Base-by-base conservation (phyloP, 2,329 filamentous ascomycete genomes). In the Exophiala calicioides region DNA sequence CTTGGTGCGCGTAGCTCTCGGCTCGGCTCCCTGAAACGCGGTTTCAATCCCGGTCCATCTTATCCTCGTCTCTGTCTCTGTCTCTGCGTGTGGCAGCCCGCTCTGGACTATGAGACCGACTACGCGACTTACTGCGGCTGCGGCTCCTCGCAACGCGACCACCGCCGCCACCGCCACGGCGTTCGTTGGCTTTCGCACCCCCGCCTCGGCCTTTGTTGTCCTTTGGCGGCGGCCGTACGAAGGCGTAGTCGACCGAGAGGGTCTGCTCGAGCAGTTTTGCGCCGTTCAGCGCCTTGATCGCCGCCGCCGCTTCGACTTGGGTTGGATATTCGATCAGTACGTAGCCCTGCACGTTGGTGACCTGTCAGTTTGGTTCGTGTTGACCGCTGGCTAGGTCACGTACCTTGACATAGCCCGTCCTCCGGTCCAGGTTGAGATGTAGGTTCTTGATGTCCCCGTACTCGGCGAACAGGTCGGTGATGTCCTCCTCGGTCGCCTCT, bases 361-460 rank as follows among this genome's bases (percentile, higher is more conserved):
- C n/a, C n/a, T 36, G n/a, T 36, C 33, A 36, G 33, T 19, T 36
- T 6, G 6, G 4, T 43, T 48, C 24, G 13, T 26, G 30, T 49
- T 13, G 7, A 27, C 24, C 8, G 13, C 15, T 6, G 15, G 7
- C 13, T 19, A 16, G 21, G 10, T 9, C 10, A 20, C 66, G 13
- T 61, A 83, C 81, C 78, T 85, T 85, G 50, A 84, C 81, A 62
- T 84, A 85, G 64, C 81, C 81, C 13, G 81, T 84, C 58, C 81
- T 71, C 41, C 81, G 74, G 63, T 85, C 81, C 55, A 85, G 64
- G 60, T 84, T 84, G 69, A 85, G 67, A 61, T 81, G 81, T 60
- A 84, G 66, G 60, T 84, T 84, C 72, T 83, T 84, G 60, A 85
- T 82, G 60, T 83, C 79, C 45, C 81, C 81, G 57, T 78, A 81